Evolutionary conservation across 1,284 basidiomycete genomes (phyloP).

Genomic region (Butyriboletus appendiculatus): DNA sequence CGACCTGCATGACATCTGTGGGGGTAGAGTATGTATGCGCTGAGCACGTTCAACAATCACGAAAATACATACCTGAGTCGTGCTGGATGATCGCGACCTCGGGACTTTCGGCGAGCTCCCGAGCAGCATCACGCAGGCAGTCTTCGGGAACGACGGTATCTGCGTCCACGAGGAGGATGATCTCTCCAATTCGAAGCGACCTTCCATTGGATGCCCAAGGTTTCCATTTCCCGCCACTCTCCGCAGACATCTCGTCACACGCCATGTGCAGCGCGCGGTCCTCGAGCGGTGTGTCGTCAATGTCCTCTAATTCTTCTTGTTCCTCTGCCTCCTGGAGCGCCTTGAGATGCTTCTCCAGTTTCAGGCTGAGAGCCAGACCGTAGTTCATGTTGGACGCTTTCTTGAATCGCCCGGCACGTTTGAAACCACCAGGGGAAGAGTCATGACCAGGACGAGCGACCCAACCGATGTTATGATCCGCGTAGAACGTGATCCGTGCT

Average conservation of each 20-base stretch:
- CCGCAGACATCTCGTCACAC: slow-evolving; percentile 63
- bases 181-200: slow-evolving; percentile 59
- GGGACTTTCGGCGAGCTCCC: slow-evolving; percentile 62
- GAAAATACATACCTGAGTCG: slow-evolving; percentile 54
- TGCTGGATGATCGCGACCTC: slow-evolving; percentile 86
- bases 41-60: background rate
- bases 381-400: slow-evolving; percentile 92
- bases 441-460: slow-evolving; percentile 73
- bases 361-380: slow-evolving; percentile 68
- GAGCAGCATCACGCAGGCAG: slow-evolving; percentile 82
- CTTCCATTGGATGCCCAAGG: slow-evolving; percentile 68
- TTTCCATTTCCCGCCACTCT: slow-evolving; percentile 57
- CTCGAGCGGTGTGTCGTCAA: slow-evolving; percentile 52
- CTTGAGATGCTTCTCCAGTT: slow-evolving; percentile 59
- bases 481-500: slow-evolving; percentile 71
- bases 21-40: too few relatives aligned
- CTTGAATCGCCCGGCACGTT: slow-evolving; percentile 86
- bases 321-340: slow-evolving; percentile 48
- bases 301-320: slow-evolving; percentile 34
- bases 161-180: slow-evolving; percentile 75
- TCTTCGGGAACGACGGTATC: slow-evolving; percentile 86
- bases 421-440: slow-evolving; percentile 50
- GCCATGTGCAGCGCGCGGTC: slow-evolving; percentile 66
- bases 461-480: slow-evolving; percentile 84
- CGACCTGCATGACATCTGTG: slow-evolving; percentile 82